Conservation (phyloP, 345 rosid genomes). For the Eucalyptus regnans region DNA sequence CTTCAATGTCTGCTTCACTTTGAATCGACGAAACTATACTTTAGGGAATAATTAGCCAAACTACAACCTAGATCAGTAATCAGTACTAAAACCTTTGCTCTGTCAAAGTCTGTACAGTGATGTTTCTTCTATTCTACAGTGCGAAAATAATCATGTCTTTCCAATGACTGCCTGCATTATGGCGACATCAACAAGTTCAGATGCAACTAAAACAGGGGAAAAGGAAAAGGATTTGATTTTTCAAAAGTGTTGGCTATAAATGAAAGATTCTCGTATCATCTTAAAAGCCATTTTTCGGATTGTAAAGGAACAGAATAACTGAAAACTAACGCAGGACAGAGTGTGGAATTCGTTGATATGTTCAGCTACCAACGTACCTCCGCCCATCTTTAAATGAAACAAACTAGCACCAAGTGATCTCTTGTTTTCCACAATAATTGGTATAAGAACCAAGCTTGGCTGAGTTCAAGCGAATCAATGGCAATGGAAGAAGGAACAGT, state of each 20-base stretch:
- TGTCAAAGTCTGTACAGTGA: background rate
- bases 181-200: background rate
- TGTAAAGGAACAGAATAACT: no score
- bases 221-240: background rate
- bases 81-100: background rate
- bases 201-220: background rate
- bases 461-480: no score
- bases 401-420: no score
- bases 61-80: background rate
- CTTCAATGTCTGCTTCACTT: rapidly evolving
- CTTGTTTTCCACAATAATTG: no score
- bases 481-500: no score
- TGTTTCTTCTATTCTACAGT: background rate
- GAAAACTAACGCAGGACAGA: no score
- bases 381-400: no score
- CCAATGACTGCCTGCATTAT: background rate
- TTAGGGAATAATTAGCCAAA: background rate
- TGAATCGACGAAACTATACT: background rate
- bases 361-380: no score
- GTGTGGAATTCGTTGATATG: no score
- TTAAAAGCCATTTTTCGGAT: background rate
- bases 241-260: background rate
- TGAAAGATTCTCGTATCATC: no score
- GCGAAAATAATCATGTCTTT: background rate
- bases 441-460: no score